Evolutionary conservation across 1,139 yeast species (phyloP), one percentile per base, ranked within the genome.

Genomic region (Kodamaea suecica): DNA sequence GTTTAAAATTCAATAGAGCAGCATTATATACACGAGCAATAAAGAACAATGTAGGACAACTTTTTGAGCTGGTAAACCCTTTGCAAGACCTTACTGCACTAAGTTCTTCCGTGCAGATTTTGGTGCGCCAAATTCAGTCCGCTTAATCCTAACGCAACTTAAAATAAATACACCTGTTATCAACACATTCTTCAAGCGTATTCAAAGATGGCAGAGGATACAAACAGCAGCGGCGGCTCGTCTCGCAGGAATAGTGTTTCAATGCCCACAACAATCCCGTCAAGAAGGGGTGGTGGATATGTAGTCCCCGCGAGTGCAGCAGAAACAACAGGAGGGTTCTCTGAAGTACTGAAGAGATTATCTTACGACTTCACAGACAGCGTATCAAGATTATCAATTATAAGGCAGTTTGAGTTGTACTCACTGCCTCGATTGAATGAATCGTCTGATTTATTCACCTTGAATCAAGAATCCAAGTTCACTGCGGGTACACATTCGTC

Each of bases 381-480:
- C 11, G 44, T 62, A 9, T 57, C 66, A 4, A 49, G 54, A 29
- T 54, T 65, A 12, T 52, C 61, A n/a, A 42, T 57, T 12, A 50
- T 54, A 24, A 49, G 73, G 40, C 73, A 68, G 40, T 45, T 52
- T 33, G 69, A 65, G 33, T 29, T 51, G 4, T 64, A 60, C 38
- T 42, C 50, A 5, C 49, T 60, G n/a, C 66, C 67, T 3, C 48
- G 41, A 21, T 55, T 65, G 59, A 63, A 65, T 40, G 70, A 68
- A 38, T 50, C 55, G 15, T 59, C 66, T 4, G 73, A 67, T 29
- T 48, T 48, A 29, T 50, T 52, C 38, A 36, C 43, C 4, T 26
- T 42, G 25, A 43, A 40, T 23, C 33, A 36, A 5, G 41, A 38
- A 8, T 11, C 29, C 13, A 28, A 29, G 27, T 35, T 38, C 17